Evolutionary conservation across 177 flowering plant genomes (phyloP).

Genomic region (Vitis hybrid): DNA sequence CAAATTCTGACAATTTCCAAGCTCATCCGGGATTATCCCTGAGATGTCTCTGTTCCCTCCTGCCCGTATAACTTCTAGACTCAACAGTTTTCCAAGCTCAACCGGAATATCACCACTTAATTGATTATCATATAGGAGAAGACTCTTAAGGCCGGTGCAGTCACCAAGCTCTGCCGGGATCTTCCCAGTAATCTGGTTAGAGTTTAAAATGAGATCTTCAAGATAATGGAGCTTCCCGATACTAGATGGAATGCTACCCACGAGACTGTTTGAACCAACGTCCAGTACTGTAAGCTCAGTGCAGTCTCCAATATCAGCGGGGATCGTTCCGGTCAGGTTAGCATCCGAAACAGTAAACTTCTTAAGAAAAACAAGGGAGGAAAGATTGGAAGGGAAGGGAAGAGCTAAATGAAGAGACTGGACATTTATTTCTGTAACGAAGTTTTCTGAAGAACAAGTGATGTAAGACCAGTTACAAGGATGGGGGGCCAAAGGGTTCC

Average conservation of each 20-base stretch:
- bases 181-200: conserved; percentile 72
- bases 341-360: conserved; percentile 57
- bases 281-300: conserved; percentile 47
- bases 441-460: conserved; percentile 46
- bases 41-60: conserved; percentile 78
- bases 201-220: conserved; percentile 56
- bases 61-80: conserved; percentile 52
- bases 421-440: conserved; percentile 56
- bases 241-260: conserved; percentile 55
- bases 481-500: conserved; percentile 51
- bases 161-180: conserved; percentile 71
- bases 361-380: conserved; percentile 50
- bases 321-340: conserved; percentile 76
- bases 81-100: conserved; percentile 53
- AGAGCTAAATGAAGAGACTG: conserved; percentile 48
- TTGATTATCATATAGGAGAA: conserved; percentile 62
- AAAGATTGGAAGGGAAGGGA: conserved; percentile 60
- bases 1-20: conserved; percentile 60
- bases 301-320: conserved; percentile 50
- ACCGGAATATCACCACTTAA: conserved; percentile 61
- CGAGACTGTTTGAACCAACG: conserved; percentile 63
- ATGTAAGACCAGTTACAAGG: conserved; percentile 81
- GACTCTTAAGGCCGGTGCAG: conserved; percentile 43
- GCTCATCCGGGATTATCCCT: conserved; percentile 63
- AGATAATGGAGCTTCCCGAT: conserved; percentile 66